Percentiles rank a stretch among this genome's conserved stretches.
Conservation (phyloP, 2,329 filamentous ascomycete species). For the Aspergillus fijiensis region DNA sequence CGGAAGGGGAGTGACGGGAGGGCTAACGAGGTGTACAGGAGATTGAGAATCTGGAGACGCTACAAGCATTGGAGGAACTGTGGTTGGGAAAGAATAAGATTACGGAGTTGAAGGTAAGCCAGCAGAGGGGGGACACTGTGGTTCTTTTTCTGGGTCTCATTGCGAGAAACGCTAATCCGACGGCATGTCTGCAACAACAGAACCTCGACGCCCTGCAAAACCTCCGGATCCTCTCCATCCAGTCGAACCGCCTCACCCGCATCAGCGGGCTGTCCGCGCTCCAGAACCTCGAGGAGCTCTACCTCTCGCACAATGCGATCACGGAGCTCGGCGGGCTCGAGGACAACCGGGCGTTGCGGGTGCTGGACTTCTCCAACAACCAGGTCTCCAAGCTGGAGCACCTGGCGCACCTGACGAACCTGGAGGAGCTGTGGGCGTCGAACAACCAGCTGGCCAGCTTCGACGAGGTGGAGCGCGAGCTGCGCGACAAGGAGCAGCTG, state of each 20-base stretch:
- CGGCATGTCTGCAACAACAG: conserved; percentile 22
- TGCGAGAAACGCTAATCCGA: no score
- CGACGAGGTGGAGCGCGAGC: conserved; percentile 71
- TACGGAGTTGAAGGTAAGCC: conserved; percentile 65
- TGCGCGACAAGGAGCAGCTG: conserved; percentile 75
- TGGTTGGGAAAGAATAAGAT: conserved; percentile 99
- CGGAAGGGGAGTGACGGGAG: neutral
- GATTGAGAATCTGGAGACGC: conserved; percentile 77
- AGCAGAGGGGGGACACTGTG: no score
- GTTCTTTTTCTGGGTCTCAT: no score
- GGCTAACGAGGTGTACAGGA: conserved; percentile 47
- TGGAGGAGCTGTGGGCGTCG: conserved; percentile 94
- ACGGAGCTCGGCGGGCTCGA: conserved; percentile 73
- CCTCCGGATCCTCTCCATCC: conserved; percentile 85
- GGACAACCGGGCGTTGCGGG: conserved; percentile 64
- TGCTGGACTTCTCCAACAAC: conserved; percentile 90
- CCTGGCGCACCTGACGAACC: conserved; percentile 63
- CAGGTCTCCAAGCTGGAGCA: conserved; percentile 73
- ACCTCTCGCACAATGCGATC: conserved; percentile 93
- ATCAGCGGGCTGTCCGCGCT: conserved; percentile 74
- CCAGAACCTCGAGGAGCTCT: conserved; percentile 81
- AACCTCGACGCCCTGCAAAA: conserved; percentile 72
- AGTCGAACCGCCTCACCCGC: conserved; percentile 85
- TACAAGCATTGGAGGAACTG: conserved; percentile 78
- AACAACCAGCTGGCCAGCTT: conserved; percentile 82